phyloP scores from a whole-genome alignment of 805 yeast species.

The Metschnikowia baotianmanensis region DNA sequence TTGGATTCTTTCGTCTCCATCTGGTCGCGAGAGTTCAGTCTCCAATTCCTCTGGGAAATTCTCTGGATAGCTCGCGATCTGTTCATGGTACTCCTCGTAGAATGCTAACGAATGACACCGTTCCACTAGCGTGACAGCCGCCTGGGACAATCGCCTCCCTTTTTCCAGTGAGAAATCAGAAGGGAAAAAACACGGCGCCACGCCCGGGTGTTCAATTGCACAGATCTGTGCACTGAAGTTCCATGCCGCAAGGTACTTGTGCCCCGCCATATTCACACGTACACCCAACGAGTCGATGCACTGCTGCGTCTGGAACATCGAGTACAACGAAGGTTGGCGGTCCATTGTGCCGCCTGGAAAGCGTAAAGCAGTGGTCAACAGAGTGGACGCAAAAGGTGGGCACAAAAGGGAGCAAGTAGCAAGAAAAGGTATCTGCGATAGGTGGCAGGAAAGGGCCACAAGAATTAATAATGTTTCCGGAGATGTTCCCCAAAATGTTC shows the following conservation, averaged over 20 bases:
- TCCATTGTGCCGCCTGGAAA: not conserved
- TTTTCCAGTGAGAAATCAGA: constrained; percentile 12
- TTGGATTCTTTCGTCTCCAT: too few species aligned
- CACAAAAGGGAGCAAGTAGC: not conserved
- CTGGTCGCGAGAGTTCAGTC: not conserved
- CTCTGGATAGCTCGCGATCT: not conserved
- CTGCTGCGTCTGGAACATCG: constrained; percentile 9
- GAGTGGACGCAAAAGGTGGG: not conserved
- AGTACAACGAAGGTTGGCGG: constrained; percentile 6
- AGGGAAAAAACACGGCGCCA: constrained; percentile 16
- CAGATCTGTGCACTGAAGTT: constrained; percentile 13
- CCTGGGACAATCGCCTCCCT: constrained; percentile 5
- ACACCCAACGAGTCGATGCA: constrained; percentile 1
- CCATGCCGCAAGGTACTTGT: constrained; percentile 14
- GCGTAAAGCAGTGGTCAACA: too few species aligned
- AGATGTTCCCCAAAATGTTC: too few species aligned
- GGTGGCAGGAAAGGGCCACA: too few species aligned
- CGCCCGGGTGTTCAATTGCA: constrained; percentile 11
- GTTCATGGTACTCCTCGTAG: constrained; percentile 9
- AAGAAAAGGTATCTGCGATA: not conserved
- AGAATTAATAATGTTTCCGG: too few species aligned
- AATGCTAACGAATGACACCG: constrained; percentile 11
- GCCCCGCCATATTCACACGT: not conserved
- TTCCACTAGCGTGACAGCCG: constrained; percentile 2
- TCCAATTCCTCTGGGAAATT: not conserved